Evolutionary conservation across 768 basidiomycete genomes (phyloP), one percentile per base, ranked within the genome.

Genomic region (Tylopilus vinaceipallidus): DNA sequence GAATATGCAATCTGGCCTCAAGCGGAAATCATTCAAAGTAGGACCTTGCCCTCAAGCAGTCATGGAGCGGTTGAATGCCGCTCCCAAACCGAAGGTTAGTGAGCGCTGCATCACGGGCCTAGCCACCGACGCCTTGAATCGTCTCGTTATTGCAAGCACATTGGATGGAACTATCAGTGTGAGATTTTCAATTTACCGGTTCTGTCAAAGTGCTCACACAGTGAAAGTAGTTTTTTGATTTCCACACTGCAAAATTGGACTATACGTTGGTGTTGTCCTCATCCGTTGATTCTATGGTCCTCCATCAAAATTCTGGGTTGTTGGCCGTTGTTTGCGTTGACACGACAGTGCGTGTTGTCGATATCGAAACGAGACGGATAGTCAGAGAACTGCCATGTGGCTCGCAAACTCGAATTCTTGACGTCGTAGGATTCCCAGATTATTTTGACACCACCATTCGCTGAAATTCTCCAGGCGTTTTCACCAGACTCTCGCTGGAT

Each of bases 401-500:
- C 1, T 91, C 90, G 68, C 76, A 83, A 46, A 88, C 87, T 1
- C 80, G 89, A n/a, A 78, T 98, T 22, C 76, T 98, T 16, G 97
- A 99, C 60, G 75, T 94, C 38, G 95, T 94, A 64, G 62, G 84
- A 70, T 42, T 23, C 33, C 30, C n/a, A 1, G 5, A 17, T 42
- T 42, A n/a, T 38, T 54, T 10, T 40, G 39, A 29, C 4, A 44
- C 30, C 19, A 29, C 29, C 1, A 34, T 35, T 47, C 24, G 26
- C 47, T 61, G 45, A 51, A 42, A 30, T 20, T 27, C 27, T 39
- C 6, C 60, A 98, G 95, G 81, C 91, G 1, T 98, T 98, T 70
- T 98, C 97, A 8, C 83, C 91, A 2, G 94, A 98, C 66, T 95
- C 94, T 2, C 78, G 97, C 46, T 98, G 95, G 97, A 74, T 99